Base-by-base conservation (phyloP, 352 stramenopile genomes). In the Phytophthora pseudosyringae region DNA sequence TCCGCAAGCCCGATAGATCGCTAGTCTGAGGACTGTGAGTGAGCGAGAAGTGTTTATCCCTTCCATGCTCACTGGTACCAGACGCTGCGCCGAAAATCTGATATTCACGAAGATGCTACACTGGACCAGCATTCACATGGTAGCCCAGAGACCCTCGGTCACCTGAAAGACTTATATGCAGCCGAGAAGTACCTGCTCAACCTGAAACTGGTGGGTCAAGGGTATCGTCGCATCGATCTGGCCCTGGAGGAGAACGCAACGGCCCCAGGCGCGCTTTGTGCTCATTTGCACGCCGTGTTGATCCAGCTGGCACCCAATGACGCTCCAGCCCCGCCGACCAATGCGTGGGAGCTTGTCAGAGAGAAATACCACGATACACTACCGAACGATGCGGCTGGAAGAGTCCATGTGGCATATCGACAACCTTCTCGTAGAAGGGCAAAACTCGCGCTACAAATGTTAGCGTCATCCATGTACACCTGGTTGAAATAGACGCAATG, bases 351-450 rank as follows among this genome's bases (percentile, higher is more conserved):
- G 36, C 38, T 85, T 28, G 57, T 76, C 16, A 26, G 71, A 39
- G 15, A 69, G 25, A 56, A 64, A 39, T 86, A 86, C 46, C 44
- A 48, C 26, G 63, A 81, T 25, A 72, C 62, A 36, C 50, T 73
- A 21, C 59, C 86, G 4, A 60, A 59, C 1, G 40, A 64, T n/a
- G 31, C 51, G 59, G 3, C 40, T 91, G 39, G 57, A 80, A 13
- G 32, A 64, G 5, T 88, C 80, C 4, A 59, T 73, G 28, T 91
- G 83, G 83, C 75, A 79, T 49, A 88, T 68, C 0, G 75, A 83
- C n/a, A 86, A 86, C 48, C 68, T 91, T 12, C 69, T 90, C 3
- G 78, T 91, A 26, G 83, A 89, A 53, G 80, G 87, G 56, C 69
- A 81, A 31, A 78, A 64, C 41, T 77, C 75, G 26, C 77, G 82